These are phyloP conservation scores for Rutstroemia sp. DNA, from an alignment of 2,329 filamentous ascomycete species.

Conservation along the genomic window DNA sequence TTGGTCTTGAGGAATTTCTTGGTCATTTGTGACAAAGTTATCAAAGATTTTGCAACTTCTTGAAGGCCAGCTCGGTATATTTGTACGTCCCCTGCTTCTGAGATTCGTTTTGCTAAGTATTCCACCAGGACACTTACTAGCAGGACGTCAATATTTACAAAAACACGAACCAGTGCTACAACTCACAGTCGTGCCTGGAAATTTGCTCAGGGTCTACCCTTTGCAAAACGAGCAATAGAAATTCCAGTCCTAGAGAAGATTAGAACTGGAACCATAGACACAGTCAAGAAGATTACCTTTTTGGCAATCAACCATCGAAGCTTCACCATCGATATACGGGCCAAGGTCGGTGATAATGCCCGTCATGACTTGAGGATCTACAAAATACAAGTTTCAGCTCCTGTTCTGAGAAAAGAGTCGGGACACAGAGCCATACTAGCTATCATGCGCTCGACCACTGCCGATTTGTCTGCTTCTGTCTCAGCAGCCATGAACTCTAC, in stretches of 20 bases:
- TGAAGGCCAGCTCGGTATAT: conserved; percentile 8
- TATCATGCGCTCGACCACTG: conserved; percentile 4
- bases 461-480: background rate
- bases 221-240: conserved; percentile 15
- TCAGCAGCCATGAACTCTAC: conserved; percentile 8
- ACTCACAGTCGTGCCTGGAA: conserved; percentile 16
- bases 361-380: conserved; percentile 2
- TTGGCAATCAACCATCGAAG: conserved; percentile 14
- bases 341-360: conserved; percentile 3
- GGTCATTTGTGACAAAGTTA: conserved; percentile 4
- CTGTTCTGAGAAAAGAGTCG: background rate
- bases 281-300: conserved; percentile 12
- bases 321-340: conserved; percentile 5
- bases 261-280: background rate
- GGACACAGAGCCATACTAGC: conserved; percentile 4
- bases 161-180: background rate
- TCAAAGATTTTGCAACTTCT: conserved; percentile 7
- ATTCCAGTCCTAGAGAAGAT: conserved; percentile 12
- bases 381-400: background rate
- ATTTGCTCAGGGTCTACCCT: conserved; percentile 8
- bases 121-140: conserved; percentile 18
- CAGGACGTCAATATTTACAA: background rate
- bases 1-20: conserved; percentile 1
- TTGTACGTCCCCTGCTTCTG: conserved; percentile 2
- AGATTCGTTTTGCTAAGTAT: conserved; percentile 15